Percentiles rank a stretch among this genome's conserved stretches.
Conservation (phyloP, 75 land plant species). For the Pinus tabuliformis region DNA sequence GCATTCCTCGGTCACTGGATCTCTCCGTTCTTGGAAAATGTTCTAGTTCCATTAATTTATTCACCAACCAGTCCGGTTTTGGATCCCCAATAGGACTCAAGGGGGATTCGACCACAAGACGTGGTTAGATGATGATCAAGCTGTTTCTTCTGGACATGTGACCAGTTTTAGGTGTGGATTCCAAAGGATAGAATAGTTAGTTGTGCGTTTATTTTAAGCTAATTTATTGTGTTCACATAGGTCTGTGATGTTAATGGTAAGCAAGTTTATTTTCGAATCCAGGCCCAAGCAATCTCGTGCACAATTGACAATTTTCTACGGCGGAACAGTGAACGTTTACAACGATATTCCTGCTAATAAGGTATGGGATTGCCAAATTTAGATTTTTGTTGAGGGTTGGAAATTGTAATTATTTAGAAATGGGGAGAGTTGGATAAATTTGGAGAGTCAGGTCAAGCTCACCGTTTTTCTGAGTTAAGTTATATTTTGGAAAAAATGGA, state of each 20-base stretch:
- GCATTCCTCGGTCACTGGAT: background rate
- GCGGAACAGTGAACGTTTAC: conserved; percentile 49
- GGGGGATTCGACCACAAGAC: background rate
- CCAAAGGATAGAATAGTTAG: background rate
- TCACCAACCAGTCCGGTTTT: background rate
- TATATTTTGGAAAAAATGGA: no score
- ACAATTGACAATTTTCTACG: conserved; percentile 57
- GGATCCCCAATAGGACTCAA: background rate
- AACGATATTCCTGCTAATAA: conserved; percentile 49
- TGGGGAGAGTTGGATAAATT: no score
- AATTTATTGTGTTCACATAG: background rate
- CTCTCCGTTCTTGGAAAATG: background rate
- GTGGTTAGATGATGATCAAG: no score
- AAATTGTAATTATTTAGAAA: no score
- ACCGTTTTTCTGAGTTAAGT: no score
- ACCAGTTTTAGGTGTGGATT: background rate
- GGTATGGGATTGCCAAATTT: background rate
- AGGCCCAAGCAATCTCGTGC: background rate
- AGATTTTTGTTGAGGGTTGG: no score
- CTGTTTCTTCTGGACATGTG: no score
- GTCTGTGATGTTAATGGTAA: background rate
- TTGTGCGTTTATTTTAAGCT: background rate
- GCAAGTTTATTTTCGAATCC: background rate
- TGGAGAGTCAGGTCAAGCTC: no score
- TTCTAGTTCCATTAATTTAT: background rate